phyloP scores from a whole-genome alignment of 2,329 filamentous ascomycete species.

The Cladophialophora yegresii region DNA sequence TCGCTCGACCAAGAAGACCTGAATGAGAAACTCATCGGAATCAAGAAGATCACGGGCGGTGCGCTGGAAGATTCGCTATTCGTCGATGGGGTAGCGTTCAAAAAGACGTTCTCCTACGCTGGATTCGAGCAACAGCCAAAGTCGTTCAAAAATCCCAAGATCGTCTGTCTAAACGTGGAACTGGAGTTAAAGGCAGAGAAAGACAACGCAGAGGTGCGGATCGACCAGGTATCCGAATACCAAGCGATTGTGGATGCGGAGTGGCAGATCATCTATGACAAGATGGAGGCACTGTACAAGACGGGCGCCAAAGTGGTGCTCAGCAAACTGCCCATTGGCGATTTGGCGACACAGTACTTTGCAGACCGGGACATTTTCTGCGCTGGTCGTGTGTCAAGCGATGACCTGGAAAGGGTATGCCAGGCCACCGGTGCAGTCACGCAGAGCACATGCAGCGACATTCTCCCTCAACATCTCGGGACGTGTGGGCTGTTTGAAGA shows the following conservation, averaged over 20 bases:
- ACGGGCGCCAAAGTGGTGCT: constrained; percentile 97
- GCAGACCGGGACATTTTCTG: constrained; percentile 98
- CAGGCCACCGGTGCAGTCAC: constrained; percentile 89
- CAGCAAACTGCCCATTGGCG: constrained; percentile 94
- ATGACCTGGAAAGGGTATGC: constrained; percentile 94
- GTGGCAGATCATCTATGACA: constrained; percentile 99
- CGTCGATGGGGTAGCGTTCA: constrained; percentile 97
- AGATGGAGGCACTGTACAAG: constrained; percentile 90
- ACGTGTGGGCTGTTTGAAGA: constrained; percentile 91
- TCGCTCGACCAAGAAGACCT: constrained; percentile 95
- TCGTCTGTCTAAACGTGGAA: constrained; percentile 96
- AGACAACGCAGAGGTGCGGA: constrained; percentile 96
- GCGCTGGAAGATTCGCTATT: constrained; percentile 95
- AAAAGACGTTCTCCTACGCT: constrained; percentile 99
- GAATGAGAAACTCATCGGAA: constrained; percentile 95
- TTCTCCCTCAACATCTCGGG: constrained; percentile 82
- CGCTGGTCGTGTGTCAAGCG: constrained; percentile 84
- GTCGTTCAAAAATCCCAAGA: constrained; percentile 88
- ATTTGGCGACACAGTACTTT: constrained; percentile 92
- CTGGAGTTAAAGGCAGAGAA: constrained; percentile 98
- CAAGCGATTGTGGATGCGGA: constrained; percentile 98
- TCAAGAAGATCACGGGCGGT: constrained; percentile 97
- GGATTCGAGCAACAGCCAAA: constrained; percentile 99
- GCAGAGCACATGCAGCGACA: constrained; percentile 96
- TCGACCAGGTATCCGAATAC: constrained; percentile 98